Evolutionary conservation across 192 early-diverging fungal species (phyloP).

Genomic region (Diversispora epigaea): DNA sequence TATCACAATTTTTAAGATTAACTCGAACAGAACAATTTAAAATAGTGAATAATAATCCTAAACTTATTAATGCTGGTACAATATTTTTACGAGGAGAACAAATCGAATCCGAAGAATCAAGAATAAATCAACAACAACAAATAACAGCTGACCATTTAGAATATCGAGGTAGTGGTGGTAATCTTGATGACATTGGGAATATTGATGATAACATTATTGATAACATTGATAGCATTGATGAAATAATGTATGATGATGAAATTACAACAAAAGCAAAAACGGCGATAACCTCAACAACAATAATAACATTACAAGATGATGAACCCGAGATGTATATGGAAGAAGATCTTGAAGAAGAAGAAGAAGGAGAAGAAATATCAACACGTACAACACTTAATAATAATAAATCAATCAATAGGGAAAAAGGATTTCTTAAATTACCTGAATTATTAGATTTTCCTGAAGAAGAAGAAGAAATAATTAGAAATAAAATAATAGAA

Average conservation of each 20-base stretch:
- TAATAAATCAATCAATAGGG: too few species aligned
- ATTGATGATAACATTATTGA: too few species aligned
- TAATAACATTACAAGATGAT: too few species aligned
- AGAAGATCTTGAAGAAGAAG: not conserved
- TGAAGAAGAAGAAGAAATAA: not conserved
- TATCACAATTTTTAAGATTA: conserved; percentile 20
- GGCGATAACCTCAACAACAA: too few species aligned
- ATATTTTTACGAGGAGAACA: not conserved
- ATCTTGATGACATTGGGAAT: too few species aligned
- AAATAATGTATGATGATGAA: too few species aligned
- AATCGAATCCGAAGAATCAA: not conserved
- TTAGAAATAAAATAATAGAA: not conserved
- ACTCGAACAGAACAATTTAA: not conserved
- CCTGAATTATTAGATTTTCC: not conserved
- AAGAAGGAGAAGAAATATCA: not conserved
- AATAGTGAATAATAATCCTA: not conserved
- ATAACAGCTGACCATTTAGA: not conserved
- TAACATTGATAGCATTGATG: too few species aligned
- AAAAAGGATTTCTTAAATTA: not conserved
- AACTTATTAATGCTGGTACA: conserved; percentile 7
- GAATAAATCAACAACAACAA: not conserved
- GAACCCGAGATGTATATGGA: too few species aligned
- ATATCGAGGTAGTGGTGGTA: not conserved
- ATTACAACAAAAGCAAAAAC: too few species aligned
- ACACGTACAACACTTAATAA: not conserved